Evolutionary conservation across 2,329 filamentous ascomycete species (phyloP).

Genomic region (Diaporthe caulivora): DNA sequence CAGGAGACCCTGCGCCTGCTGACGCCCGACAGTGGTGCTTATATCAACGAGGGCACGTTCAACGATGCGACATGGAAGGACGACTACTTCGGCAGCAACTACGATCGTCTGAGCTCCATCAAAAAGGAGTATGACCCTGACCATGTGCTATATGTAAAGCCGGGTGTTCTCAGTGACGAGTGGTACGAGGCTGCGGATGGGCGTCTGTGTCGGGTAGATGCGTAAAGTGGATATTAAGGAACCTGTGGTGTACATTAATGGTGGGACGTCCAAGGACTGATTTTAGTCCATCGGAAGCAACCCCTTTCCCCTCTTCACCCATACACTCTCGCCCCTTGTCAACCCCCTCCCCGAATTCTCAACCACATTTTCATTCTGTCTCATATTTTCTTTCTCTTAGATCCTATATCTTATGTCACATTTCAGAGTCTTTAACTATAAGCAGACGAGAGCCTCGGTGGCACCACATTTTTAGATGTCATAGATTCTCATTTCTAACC

Average conservation of each 20-base stretch:
- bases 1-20: constrained; percentile 46
- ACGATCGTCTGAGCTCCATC: constrained; percentile 43
- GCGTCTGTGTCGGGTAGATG: background rate
- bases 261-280: background rate
- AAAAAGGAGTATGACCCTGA: constrained; percentile 49
- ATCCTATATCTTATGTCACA: background rate
- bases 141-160: constrained; percentile 42
- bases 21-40: constrained; percentile 42
- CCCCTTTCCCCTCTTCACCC: background rate
- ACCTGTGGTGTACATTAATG: background rate
- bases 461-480: background rate
- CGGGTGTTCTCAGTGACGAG: background rate
- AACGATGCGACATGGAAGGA: constrained; percentile 48
- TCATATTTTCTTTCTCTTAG: background rate
- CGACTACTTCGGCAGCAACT: constrained; percentile 48
- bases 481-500: background rate
- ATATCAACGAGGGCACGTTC: constrained; percentile 49
- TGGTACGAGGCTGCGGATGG: background rate
- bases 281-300: background rate
- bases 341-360: too few species aligned
- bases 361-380: background rate
- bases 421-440: background rate
- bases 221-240: background rate
- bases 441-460: background rate
- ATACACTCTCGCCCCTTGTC: too few species aligned